phyloP scores from a whole-genome alignment of 2,329 filamentous ascomycete species.

The Pseudonectria foliicola region DNA sequence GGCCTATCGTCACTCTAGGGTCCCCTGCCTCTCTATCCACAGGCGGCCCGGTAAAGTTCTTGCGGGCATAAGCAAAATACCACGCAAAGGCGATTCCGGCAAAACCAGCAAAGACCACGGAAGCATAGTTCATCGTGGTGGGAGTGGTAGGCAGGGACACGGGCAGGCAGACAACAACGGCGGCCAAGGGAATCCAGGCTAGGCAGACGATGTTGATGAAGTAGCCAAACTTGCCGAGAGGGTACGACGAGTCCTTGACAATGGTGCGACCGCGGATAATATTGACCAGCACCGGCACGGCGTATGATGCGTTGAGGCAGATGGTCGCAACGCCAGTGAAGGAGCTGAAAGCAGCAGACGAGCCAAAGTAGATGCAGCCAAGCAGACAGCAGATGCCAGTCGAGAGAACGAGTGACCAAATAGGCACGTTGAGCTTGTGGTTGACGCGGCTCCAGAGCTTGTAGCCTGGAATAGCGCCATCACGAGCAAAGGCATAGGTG shows the following conservation, averaged over 20 bases:
- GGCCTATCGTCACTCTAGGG: constrained; percentile 10
- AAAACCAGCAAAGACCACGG: constrained; percentile 58
- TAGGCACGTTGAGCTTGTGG: constrained; percentile 58
- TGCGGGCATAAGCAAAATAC: constrained; percentile 57
- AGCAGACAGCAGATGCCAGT: constrained; percentile 62
- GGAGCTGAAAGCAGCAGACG: constrained; percentile 67
- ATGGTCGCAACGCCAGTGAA: constrained; percentile 78
- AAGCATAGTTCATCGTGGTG: constrained; percentile 58
- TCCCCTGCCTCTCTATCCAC: constrained; percentile 6
- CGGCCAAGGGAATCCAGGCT: constrained; percentile 62
- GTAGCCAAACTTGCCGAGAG: constrained; percentile 61
- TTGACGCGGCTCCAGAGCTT: constrained; percentile 60
- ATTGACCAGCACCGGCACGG: constrained; percentile 66
- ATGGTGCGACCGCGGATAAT: constrained; percentile 59
- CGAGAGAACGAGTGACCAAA: constrained; percentile 62
- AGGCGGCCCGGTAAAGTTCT: constrained; percentile 54
- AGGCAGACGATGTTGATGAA: constrained; percentile 61
- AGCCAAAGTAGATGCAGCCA: constrained; percentile 74
- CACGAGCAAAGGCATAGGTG: constrained; percentile 69
- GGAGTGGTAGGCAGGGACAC: constrained; percentile 51
- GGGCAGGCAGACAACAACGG: constrained; percentile 73
- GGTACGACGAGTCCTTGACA: constrained; percentile 59
- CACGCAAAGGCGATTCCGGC: constrained; percentile 51
- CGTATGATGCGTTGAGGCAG: constrained; percentile 68
- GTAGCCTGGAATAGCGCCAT: constrained; percentile 67